Percentiles rank a stretch among this genome's conserved stretches.
Conservation (phyloP, 768 basidiomycete species). For the Coprinopsis strossmayeri region DNA sequence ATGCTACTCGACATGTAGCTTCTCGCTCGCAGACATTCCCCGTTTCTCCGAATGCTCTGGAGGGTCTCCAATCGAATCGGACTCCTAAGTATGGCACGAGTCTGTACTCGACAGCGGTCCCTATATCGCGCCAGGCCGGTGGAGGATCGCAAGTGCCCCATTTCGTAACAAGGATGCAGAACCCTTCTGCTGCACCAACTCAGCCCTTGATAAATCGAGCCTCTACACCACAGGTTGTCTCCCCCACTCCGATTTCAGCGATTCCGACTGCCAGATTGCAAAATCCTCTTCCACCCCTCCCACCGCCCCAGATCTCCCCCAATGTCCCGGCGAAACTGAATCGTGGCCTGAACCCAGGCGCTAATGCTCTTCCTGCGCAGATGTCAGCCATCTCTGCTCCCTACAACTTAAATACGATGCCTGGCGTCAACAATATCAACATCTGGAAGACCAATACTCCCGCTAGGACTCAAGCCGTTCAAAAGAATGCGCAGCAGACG, state of each 20-base stretch:
- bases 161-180: neutral
- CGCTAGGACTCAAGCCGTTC: neutral
- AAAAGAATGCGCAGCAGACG: neutral
- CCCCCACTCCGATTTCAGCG: neutral
- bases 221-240: neutral
- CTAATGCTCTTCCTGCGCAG: too few species aligned
- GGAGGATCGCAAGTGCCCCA: neutral
- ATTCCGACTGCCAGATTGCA: neutral
- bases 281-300: neutral
- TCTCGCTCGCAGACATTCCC: neutral
- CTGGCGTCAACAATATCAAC: neutral
- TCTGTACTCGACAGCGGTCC: neutral
- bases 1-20: neutral
- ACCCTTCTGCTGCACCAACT: neutral
- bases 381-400: too few species aligned
- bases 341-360: neutral
- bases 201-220: neutral
- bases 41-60: neutral
- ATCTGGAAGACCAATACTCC: neutral
- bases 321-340: neutral
- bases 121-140: neutral
- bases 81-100: neutral
- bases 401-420: neutral
- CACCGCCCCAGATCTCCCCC: neutral
- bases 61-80: neutral